Evolutionary conservation across 331 rosid genomes (phyloP).

Genomic region (Dryas integrifolia): DNA sequence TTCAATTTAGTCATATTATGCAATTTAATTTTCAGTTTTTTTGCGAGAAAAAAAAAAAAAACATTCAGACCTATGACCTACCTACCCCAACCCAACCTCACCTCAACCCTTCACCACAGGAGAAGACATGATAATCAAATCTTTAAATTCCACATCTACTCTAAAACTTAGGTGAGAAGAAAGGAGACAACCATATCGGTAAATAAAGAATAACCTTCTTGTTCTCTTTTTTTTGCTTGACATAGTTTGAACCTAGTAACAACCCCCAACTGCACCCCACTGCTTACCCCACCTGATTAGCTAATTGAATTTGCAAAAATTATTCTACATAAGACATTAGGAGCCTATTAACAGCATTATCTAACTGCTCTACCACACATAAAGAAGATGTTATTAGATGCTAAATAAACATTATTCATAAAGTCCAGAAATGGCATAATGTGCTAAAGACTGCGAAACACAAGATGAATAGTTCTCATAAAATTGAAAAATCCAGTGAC

Average conservation of each 20-base stretch:
- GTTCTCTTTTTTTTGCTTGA: neutral
- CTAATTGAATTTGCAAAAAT: neutral
- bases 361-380: neutral
- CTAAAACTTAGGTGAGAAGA: neutral
- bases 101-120: neutral
- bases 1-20: too few relatives aligned
- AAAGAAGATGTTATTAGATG: neutral
- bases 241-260: neutral
- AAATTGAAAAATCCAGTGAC: conserved; percentile 32
- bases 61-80: neutral
- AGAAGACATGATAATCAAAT: neutral
- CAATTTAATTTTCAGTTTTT: neutral
- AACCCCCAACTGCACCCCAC: neutral
- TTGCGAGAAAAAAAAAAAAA: neutral
- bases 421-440: neutral
- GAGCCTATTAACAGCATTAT: neutral
- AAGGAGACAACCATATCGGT: neutral
- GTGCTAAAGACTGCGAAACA: neutral
- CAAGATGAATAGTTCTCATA: conserved; percentile 4
- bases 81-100: neutral
- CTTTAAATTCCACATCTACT: neutral
- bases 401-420: neutral
- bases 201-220: neutral
- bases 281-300: neutral
- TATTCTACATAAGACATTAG: neutral